phyloP scores from a whole-genome alignment of 441 rosid genomes.

The Bocquillonia castaneifolia region DNA sequence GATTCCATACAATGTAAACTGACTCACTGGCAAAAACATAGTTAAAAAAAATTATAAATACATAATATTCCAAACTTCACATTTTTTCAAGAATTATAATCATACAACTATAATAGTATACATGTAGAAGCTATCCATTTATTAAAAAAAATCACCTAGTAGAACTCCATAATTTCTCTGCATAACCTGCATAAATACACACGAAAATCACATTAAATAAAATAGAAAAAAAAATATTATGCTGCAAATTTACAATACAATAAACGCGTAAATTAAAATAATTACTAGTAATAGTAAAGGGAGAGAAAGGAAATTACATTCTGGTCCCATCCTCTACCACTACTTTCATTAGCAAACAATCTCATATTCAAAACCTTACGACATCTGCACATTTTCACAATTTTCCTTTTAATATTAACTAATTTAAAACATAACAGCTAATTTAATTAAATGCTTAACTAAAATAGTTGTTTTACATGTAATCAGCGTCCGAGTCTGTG shows the following conservation, averaged over 20 bases:
- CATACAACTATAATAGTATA: background rate
- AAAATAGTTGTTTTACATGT: conserved; percentile 43
- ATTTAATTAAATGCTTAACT: too few relatives aligned
- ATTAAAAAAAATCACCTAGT: conserved; percentile 40
- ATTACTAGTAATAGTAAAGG: background rate
- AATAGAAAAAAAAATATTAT: background rate
- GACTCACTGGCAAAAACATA: conserved; percentile 58
- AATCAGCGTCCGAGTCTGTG: conserved; percentile 65
- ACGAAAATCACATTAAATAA: background rate
- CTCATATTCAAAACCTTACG: conserved; percentile 88
- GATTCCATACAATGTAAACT: conserved; percentile 80
- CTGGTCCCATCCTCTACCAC: conserved; percentile 86
- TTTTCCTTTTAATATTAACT: background rate
- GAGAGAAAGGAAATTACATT: conserved; percentile 40
- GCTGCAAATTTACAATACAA: background rate
- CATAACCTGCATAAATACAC: conserved; percentile 58
- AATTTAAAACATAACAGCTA: background rate
- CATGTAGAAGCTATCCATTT: too few relatives aligned
- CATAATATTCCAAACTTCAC: background rate
- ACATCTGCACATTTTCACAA: conserved; percentile 39
- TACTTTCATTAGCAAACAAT: conserved; percentile 63
- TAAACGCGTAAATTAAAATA: background rate
- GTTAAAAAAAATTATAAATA: conserved; percentile 15
- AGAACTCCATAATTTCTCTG: conserved; percentile 69
- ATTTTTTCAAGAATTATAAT: too few relatives aligned